Evolutionary conservation across 2,329 filamentous ascomycete genomes (phyloP).

Genomic region (Paraphaeosphaeria sporulosa): DNA sequence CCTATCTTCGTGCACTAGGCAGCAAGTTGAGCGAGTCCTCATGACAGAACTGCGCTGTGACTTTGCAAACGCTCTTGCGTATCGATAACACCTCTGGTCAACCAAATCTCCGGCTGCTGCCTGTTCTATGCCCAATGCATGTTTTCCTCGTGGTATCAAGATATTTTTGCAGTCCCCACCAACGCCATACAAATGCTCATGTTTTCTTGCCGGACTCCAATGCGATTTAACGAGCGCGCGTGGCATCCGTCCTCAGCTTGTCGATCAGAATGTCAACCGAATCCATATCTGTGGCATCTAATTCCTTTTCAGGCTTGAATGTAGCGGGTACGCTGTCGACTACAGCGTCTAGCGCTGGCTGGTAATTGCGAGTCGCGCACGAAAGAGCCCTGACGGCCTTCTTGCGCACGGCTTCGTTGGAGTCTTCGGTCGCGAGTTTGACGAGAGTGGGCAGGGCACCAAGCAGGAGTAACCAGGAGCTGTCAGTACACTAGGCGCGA

Average conservation of each 20-base stretch:
- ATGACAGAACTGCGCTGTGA: background rate
- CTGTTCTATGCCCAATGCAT: background rate
- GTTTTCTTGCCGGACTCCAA: background rate
- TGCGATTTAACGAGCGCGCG: constrained; percentile 5
- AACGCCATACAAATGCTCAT: constrained; percentile 13
- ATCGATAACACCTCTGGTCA: background rate
- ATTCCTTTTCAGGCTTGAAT: constrained; percentile 63
- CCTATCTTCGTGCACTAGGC: background rate
- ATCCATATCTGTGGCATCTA: constrained; percentile 90
- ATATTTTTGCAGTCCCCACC: constrained; percentile 1
- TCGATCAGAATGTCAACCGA: constrained; percentile 78
- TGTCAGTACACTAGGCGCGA: constrained; percentile 22
- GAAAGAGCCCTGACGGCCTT: constrained; percentile 93
- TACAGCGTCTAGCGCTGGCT: constrained; percentile 71
- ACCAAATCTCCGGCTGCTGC: background rate
- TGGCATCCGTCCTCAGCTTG: constrained; percentile 56
- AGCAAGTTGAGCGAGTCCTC: background rate
- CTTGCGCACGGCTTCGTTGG: constrained; percentile 71
- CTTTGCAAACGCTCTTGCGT: background rate
- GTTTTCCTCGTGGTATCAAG: constrained; percentile 9
- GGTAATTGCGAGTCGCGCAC: constrained; percentile 86
- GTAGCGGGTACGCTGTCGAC: constrained; percentile 73
- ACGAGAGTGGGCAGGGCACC: constrained; percentile 77
- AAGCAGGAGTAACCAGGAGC: constrained; percentile 58
- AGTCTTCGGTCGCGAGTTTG: constrained; percentile 66